These are phyloP conservation scores for Hanseniaspora nectarophila DNA, from an alignment of 805 yeast species.

Conservation along the genomic window DNA sequence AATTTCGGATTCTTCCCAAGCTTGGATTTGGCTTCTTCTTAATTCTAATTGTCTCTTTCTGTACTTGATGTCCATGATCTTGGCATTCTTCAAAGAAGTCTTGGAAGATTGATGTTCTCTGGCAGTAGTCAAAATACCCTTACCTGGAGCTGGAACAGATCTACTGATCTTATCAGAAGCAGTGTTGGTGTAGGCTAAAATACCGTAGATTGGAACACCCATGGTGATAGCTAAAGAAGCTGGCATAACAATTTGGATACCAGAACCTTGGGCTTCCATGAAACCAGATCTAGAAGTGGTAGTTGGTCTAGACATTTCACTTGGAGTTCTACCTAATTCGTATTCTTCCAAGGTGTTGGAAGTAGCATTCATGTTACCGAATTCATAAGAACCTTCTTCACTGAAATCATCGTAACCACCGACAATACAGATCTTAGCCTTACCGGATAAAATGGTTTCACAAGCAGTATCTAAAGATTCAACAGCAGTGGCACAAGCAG, in stretches of 20 bases:
- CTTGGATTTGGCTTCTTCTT: conserved; percentile 64
- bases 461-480: conserved; percentile 95
- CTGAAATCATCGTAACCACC: conserved; percentile 99
- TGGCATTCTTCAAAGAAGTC: conserved; percentile 54
- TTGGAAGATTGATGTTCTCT: conserved; percentile 66
- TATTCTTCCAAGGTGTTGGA: conserved; percentile 78
- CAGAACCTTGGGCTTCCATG: conserved; percentile 99
- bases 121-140: conserved; percentile 97
- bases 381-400: conserved; percentile 96
- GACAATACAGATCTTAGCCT: conserved; percentile 90
- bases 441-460: conserved; percentile 84
- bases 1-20: conserved; percentile 77
- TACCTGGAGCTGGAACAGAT: conserved; percentile 99
- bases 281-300: conserved; percentile 93
- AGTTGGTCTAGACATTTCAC: conserved; percentile 97
- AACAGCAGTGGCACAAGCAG: conserved; percentile 98
- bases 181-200: conserved; percentile 86
- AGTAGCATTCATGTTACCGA: conserved; percentile 98
- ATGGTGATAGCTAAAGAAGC: conserved; percentile 87
- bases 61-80: conserved; percentile 79
- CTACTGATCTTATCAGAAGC: conserved; percentile 98
- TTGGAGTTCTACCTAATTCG: conserved; percentile 93
- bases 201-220: conserved; percentile 99
- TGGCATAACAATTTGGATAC: conserved; percentile 91
- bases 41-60: conserved; percentile 79